Conservation (phyloP, 1,284 basidiomycete species). For the Ceratobasidium papillatum region DNA sequence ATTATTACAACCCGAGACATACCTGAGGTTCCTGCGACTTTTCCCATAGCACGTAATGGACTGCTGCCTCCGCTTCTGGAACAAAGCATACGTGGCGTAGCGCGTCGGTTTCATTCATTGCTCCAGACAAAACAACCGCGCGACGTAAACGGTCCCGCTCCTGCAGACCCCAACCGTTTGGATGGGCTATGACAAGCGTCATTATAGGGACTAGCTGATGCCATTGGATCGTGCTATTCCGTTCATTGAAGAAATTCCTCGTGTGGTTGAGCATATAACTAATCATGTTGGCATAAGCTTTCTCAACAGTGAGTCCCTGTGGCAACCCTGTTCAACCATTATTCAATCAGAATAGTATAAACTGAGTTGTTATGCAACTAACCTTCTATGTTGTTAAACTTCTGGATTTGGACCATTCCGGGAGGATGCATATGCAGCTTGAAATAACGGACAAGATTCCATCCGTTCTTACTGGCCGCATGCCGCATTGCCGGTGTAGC, state of each 20-base stretch:
- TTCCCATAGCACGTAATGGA: slow-evolving; percentile 22
- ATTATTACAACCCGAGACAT: background rate
- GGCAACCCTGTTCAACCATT: background rate
- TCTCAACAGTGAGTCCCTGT: background rate
- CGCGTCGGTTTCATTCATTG: background rate
- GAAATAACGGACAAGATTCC: slow-evolving; percentile 23
- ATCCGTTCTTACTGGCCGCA: background rate
- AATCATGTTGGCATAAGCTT: slow-evolving; percentile 21
- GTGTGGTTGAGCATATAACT: slow-evolving; percentile 10
- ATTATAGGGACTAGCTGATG: background rate
- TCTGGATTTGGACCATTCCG: background rate
- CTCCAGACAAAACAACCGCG: background rate
- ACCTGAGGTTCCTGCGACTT: slow-evolving; percentile 12
- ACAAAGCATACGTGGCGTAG: slow-evolving; percentile 4
- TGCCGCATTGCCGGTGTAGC: background rate
- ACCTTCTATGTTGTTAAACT: slow-evolving; percentile 6
- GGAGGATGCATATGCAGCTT: slow-evolving; percentile 18
- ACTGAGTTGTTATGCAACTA: background rate
- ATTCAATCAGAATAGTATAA: background rate
- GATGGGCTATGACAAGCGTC: slow-evolving; percentile 16
- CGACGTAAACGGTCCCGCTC: background rate
- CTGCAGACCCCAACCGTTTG: slow-evolving; percentile 15
- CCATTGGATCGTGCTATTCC: background rate
- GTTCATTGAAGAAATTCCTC: slow-evolving; percentile 1
- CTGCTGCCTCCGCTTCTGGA: slow-evolving; percentile 17